phyloP scores from a whole-genome alignment of 179 eudicot genomes.

The Patellifolia procumbens region DNA sequence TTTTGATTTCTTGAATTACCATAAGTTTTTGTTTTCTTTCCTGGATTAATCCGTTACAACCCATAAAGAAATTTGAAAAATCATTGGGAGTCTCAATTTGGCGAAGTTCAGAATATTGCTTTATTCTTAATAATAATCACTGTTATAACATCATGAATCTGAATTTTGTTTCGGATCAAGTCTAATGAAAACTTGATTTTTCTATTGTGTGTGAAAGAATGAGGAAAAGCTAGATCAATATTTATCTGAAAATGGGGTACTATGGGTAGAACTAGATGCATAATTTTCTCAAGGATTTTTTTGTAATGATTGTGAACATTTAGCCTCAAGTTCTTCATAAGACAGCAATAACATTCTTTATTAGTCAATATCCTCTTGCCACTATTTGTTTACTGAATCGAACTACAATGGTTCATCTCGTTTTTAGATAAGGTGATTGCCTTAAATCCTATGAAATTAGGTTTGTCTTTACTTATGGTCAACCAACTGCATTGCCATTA shows the following conservation, averaged over 20 bases:
- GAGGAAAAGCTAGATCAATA: not conserved
- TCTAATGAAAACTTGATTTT: not conserved
- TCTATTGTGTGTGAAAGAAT: not conserved
- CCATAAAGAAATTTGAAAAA: not conserved
- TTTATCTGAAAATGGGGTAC: not conserved
- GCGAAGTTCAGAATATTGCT: not conserved
- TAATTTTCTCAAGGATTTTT: too few species aligned
- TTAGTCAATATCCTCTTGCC: not conserved
- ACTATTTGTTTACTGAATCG: not conserved
- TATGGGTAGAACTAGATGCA: not conserved
- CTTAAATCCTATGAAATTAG: not conserved
- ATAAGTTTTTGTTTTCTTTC: too few species aligned
- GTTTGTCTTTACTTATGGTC: not conserved
- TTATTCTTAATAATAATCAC: not conserved
- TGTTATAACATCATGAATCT: not conserved
- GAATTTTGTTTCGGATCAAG: not conserved
- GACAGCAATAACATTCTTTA: not conserved
- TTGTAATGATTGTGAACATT: not conserved
- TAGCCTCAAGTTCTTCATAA: not conserved
- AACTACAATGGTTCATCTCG: too few species aligned
- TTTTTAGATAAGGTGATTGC: not conserved
- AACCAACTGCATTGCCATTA: not conserved
- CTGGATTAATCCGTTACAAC: too few species aligned
- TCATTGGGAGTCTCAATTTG: not conserved
- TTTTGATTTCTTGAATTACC: not conserved